A percentile compares a stretch with the other conserved stretches of the same genome.
phyloP scores from a whole-genome alignment of 352 stramenopile genomes.

The Pythium rhizo-oryzae region DNA sequence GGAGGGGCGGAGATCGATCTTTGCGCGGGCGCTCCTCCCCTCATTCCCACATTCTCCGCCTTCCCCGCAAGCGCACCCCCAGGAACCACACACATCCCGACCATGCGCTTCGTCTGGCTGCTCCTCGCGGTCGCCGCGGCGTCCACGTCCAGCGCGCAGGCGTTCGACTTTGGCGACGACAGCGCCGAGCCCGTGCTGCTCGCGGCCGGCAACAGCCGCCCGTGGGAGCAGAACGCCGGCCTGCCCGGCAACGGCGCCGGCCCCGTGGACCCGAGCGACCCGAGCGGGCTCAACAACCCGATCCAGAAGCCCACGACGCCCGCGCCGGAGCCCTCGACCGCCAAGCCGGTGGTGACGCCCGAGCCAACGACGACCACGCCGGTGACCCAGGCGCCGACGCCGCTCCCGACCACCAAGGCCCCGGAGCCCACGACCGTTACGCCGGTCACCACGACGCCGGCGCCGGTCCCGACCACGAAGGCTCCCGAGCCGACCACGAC shows the following conservation, averaged over 20 bases:
- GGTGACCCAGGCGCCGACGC: neutral
- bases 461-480: conserved; percentile 4
- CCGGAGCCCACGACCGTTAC: neutral
- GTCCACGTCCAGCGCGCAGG: neutral
- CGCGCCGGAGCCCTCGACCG: neutral
- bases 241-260: neutral
- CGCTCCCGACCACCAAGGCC: neutral
- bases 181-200: neutral
- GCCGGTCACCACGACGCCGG: neutral
- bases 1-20: neutral
- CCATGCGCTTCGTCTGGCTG: conserved; percentile 21
- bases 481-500: neutral
- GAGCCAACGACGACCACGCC: neutral
- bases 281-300: conserved; percentile 8
- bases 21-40: neutral
- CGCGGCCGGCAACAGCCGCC: conserved; percentile 5
- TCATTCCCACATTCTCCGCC: conserved; percentile 20
- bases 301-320: conserved; percentile 4
- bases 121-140: conserved; percentile 11
- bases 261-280: neutral
- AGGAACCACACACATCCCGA: neutral
- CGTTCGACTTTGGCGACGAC: conserved; percentile 3
- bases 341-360: conserved; percentile 1
- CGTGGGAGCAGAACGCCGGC: conserved; percentile 22
- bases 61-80: conserved; percentile 3